These are phyloP conservation scores for Vigna mungo DNA, from an alignment of 306 rosid genomes.

Conservation along the genomic window DNA sequence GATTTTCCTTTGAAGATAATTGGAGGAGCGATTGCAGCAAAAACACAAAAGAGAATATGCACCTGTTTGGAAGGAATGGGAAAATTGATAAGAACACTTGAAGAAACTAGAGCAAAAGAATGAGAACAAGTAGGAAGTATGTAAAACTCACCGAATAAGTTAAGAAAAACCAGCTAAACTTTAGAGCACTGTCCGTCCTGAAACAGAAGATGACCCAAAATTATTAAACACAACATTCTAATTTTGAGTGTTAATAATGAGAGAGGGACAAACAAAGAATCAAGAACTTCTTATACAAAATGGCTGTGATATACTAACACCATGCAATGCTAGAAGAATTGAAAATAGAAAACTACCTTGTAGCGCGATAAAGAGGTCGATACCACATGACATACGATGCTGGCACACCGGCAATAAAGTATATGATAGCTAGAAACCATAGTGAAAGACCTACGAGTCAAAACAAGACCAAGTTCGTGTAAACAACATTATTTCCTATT, in stretches of 20 bases:
- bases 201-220: constrained; percentile 29
- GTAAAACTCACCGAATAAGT: constrained; percentile 62
- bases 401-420: constrained; percentile 73
- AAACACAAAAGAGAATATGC: constrained; percentile 76
- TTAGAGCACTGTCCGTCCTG: constrained; percentile 96
- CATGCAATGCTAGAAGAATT: constrained; percentile 21
- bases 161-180: constrained; percentile 87
- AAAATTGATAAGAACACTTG: constrained; percentile 26
- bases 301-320: background rate
- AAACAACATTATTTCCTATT: constrained; percentile 24
- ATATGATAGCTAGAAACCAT: constrained; percentile 79
- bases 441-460: constrained; percentile 60
- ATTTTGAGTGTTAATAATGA: background rate
- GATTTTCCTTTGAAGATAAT: constrained; percentile 74
- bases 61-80: constrained; percentile 58
- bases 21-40: constrained; percentile 89
- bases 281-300: background rate
- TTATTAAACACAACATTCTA: constrained; percentile 14
- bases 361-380: constrained; percentile 97
- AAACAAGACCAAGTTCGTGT: constrained; percentile 32
- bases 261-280: background rate
- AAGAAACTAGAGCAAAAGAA: constrained; percentile 30
- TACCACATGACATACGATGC: constrained; percentile 80
- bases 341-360: constrained; percentile 63
- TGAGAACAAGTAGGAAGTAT: constrained; percentile 13